Percentiles rank a stretch among this genome's conserved stretches.
Conservation (phyloP, 257 asterid genomes). For the Ocimum tenuiflorum region DNA sequence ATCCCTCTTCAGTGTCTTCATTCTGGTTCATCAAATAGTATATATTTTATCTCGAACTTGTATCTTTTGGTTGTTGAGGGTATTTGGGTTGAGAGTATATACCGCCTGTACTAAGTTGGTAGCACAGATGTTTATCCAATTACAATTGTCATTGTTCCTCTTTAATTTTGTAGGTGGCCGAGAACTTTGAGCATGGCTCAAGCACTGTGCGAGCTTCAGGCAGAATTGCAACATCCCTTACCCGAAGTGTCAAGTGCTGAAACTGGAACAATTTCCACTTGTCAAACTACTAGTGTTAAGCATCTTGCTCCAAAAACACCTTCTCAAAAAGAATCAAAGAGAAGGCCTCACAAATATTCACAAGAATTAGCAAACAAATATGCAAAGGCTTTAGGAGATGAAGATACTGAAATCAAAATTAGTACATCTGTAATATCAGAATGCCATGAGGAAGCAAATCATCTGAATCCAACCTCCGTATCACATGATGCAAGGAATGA, state of each 20-base stretch:
- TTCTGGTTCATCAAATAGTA: not conserved
- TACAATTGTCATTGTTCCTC: not conserved
- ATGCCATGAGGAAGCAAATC: slow-evolving; percentile 7
- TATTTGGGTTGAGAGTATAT: not conserved
- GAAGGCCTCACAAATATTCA: slow-evolving; percentile 20
- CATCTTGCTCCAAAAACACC: slow-evolving; percentile 52
- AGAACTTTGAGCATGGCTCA: slow-evolving; percentile 77
- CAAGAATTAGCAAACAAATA: slow-evolving; percentile 20
- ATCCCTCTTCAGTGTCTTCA: not conserved
- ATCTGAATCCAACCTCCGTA: not conserved
- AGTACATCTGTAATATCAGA: slow-evolving; percentile 13
- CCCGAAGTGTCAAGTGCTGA: slow-evolving; percentile 18
- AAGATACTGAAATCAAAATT: slow-evolving; percentile 16
- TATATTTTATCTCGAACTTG: not conserved
- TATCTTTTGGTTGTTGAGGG: not conserved
- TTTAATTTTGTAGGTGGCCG: slow-evolving; percentile 53
- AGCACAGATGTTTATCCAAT: not conserved
- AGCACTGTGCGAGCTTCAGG: slow-evolving; percentile 78
- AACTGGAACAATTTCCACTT: slow-evolving; percentile 19
- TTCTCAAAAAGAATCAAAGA: slow-evolving; percentile 45
- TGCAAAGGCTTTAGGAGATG: slow-evolving; percentile 13
- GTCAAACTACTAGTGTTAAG: slow-evolving; percentile 19
- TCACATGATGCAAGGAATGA: slow-evolving; percentile 15
- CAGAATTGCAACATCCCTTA: slow-evolving; percentile 37
- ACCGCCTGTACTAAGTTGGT: not conserved